phyloP scores from a whole-genome alignment of 257 asterid genomes.

The Gentiana macrophylla region DNA sequence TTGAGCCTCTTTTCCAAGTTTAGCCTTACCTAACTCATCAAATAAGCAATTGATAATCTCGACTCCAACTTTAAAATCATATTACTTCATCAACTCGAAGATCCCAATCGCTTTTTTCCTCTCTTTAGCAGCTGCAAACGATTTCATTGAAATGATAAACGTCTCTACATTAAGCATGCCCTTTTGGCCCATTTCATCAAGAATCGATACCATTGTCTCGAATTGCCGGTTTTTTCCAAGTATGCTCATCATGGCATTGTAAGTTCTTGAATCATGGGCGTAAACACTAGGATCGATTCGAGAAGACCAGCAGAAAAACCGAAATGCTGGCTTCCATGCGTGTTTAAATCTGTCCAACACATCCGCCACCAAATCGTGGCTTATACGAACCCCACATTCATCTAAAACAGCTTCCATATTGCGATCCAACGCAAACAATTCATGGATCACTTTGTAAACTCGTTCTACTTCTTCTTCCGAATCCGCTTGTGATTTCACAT shows the following conservation, averaged over 20 bases:
- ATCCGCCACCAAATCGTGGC: conserved; percentile 59
- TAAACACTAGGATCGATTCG: conserved; percentile 31
- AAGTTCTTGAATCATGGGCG: conserved; percentile 56
- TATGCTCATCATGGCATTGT: conserved; percentile 54
- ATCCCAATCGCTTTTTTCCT: conserved; percentile 70
- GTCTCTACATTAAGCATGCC: conserved; percentile 62
- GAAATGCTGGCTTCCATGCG: conserved; percentile 83
- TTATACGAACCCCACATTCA: conserved; percentile 49
- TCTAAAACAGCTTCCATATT: conserved; percentile 87
- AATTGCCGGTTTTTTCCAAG: conserved; percentile 87
- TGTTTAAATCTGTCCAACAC: conserved; percentile 69
- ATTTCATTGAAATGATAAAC: conserved; percentile 43
- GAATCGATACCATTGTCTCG: conserved; percentile 73
- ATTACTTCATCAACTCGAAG: conserved; percentile 75
- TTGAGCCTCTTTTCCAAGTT: conserved; percentile 76
- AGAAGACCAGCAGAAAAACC: conserved; percentile 75
- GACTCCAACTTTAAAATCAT: conserved; percentile 45
- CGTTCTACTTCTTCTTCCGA: conserved; percentile 41
- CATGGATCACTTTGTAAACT: conserved; percentile 66
- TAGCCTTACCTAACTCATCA: conserved; percentile 77
- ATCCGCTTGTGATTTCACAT: conserved; percentile 31
- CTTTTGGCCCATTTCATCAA: conserved; percentile 83
- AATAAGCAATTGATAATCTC: conserved; percentile 64
- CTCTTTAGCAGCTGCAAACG: conserved; percentile 81
- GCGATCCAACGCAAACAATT: conserved; percentile 67